These are phyloP conservation scores for Ambrosia artemisiifolia DNA, from an alignment of 129 eudicot genomes.

Conservation along the genomic window DNA sequence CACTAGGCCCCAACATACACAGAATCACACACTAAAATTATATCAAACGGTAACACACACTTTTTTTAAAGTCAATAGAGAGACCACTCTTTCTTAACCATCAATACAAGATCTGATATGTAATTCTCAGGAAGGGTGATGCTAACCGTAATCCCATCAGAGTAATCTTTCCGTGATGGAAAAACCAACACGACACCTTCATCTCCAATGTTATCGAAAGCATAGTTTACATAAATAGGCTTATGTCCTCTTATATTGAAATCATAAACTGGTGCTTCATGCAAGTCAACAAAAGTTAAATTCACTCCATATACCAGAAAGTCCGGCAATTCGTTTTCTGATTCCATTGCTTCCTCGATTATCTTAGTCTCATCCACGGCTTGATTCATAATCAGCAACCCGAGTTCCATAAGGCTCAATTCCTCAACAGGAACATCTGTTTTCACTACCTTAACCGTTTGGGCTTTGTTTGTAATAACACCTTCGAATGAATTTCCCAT, in stretches of 20 bases:
- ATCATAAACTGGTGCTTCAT: slow-evolving; percentile 46
- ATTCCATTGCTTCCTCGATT: slow-evolving; percentile 47
- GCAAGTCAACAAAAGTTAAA: slow-evolving; percentile 61
- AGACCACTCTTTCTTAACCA: slow-evolving; percentile 43
- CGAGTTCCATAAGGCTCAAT: slow-evolving; percentile 40
- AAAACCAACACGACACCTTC: slow-evolving; percentile 76
- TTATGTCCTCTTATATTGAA: slow-evolving; percentile 43
- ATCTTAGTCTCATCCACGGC: slow-evolving; percentile 40
- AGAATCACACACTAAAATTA: not conserved
- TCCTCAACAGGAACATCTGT: slow-evolving; percentile 34
- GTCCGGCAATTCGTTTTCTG: slow-evolving; percentile 36
- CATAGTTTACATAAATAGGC: slow-evolving; percentile 50
- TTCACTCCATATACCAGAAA: slow-evolving; percentile 65
- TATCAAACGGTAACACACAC: not conserved
- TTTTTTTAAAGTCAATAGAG: slow-evolving; percentile 6
- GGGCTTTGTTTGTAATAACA: slow-evolving; percentile 35
- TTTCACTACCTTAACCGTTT: slow-evolving; percentile 50
- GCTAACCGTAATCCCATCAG: slow-evolving; percentile 39
- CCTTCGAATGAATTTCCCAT: slow-evolving; percentile 3
- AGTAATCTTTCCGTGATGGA: slow-evolving; percentile 28
- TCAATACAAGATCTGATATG: slow-evolving; percentile 31
- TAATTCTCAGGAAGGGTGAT: slow-evolving; percentile 52
- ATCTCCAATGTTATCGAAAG: slow-evolving; percentile 67
- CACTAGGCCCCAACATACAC: not conserved
- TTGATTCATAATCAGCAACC: slow-evolving; percentile 32